Base-by-base conservation (phyloP, 23 red algal genomes). In the Agarophyton chilense region DNA sequence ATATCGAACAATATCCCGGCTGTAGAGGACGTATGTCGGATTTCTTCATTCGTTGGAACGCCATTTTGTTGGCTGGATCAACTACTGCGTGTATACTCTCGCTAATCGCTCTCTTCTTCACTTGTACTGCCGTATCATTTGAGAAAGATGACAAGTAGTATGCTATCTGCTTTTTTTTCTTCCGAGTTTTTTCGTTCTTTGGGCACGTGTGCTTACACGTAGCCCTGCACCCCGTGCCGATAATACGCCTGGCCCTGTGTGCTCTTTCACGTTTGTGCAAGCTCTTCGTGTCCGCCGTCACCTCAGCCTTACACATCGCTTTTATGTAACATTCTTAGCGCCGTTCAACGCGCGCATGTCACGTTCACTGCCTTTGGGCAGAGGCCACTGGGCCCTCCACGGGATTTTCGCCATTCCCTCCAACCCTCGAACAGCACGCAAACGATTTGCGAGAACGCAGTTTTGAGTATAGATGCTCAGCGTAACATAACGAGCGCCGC, bases 31-130 rank as follows among this genome's bases (percentile, higher is more conserved):
- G 34, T 21, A 89, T 89, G 71, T 77, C 85, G 33, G 52, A 19
- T 4, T 44, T 89, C 72, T 89, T 78, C 18, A 62, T 89, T 43
- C 85, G 54, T 28, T 89, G 85, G 85, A 77, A 89, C 36, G 85
- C 85, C n/a, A 56, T 89, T 19, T 72, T 89, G 52, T 49, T 89
- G 13, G 67, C 85, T 65, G 85, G 85, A 26, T 40, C 71, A 22
- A 36, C 85, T 19, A 60, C 74, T 25, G 85, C 85, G 34, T 89
- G 24, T 42, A 67, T 89, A 12, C 85, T 89, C 36, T 44, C 72
- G 44, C 72, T 89, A 19, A 41, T 89, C 53, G 85, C 85, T 36
- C 38, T 60, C n/a, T 78, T 89, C 42, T 46, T 89, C 55, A 78
- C 71, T 22, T 89, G 85, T 44, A 78, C 70, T 22, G 72, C 82